phyloP scores from a whole-genome alignment of 2,329 filamentous ascomycete species.

The Fonsecaea pugnacius region DNA sequence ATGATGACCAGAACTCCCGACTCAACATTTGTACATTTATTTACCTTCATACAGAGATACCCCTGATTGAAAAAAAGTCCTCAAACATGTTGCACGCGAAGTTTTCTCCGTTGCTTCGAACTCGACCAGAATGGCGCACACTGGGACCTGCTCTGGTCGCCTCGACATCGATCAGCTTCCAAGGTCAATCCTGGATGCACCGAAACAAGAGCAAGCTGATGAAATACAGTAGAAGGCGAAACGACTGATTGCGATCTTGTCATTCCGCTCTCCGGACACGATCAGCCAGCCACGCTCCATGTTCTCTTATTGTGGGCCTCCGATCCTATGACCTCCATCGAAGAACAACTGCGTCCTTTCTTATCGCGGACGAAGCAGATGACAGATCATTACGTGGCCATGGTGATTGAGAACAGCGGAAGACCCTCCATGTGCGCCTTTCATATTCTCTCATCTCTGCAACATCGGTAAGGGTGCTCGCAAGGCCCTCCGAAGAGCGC shows the following conservation, averaged over 20 bases:
- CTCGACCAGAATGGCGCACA: slow-evolving; percentile 45
- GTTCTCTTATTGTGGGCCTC: slow-evolving; percentile 27
- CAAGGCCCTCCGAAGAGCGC: not conserved
- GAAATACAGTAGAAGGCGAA: slow-evolving; percentile 17
- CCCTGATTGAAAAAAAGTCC: slow-evolving; percentile 19
- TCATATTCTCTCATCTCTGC: slow-evolving; percentile 11
- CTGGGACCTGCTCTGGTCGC: slow-evolving; percentile 37
- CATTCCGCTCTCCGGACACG: slow-evolving; percentile 18
- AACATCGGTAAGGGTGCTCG: slow-evolving; percentile 2
- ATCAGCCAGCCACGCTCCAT: slow-evolving; percentile 5
- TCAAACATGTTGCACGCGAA: slow-evolving; percentile 35
- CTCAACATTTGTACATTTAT: slow-evolving; percentile 23
- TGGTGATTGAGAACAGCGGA: slow-evolving; percentile 11
- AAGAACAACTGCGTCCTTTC: slow-evolving; percentile 1
- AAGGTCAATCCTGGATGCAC: slow-evolving; percentile 37
- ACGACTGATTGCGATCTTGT: slow-evolving; percentile 11
- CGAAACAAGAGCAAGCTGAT: slow-evolving; percentile 13
- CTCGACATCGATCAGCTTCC: slow-evolving; percentile 37
- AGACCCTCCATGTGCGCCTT: not conserved
- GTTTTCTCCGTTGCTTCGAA: slow-evolving; percentile 50
- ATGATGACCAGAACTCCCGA: slow-evolving; percentile 34
- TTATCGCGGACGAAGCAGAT: not conserved
- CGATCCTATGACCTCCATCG: not conserved
- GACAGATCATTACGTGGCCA: slow-evolving; percentile 10
- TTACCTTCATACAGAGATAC: slow-evolving; percentile 25